Base-by-base conservation (phyloP, 805 yeast species). In the Lachancea meyersii region DNA sequence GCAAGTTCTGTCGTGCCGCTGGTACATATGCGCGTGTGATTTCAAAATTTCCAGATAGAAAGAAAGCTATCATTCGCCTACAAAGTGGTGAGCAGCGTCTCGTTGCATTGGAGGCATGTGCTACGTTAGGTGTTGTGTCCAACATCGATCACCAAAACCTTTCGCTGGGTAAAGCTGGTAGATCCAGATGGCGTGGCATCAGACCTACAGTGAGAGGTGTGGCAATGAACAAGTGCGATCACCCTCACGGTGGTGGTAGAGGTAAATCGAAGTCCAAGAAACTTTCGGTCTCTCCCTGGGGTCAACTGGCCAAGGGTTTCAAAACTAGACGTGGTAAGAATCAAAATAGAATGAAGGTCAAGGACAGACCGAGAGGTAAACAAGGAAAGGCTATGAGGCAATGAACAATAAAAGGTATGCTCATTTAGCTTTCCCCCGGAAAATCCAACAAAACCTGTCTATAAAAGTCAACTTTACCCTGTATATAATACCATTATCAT, bases 201-300 rank as follows among this genome's bases (percentile, higher is more conserved):
- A 80, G 97, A 67, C 98, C 98, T 28, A 79, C 82, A 40, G 97
- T 89, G 31, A 83, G 98, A 72, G 98, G 98, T 77, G 86, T 87
- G 55, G 97, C 98, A 38, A 87, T 86, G 96, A 93, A 93, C 69
- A 93, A 93, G 50, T 79, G 81, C 62, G 97, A 93, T 67, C 98
- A 93, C 72, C 98, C 98, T 51, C 89, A 87, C 60, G 98, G 98
- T 74, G 98, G 98, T 82, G 98, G 98, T 70, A 82, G 98, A 76
- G 98, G 98, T 78, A 93, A 93, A 68, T 85, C 95, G 48, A 93
- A 93, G 80, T 86, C 96, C 50, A 89, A 91, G 69, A 91, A 87
- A 71, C 75, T 84, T 46, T 86, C 97, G 16, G 86, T 84, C 72
- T 85, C 96, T 43, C 94, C 94, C 64, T 91, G 97, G 96, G 98